Base-by-base conservation (phyloP, 495 filamentous ascomycete genomes). In the Chaetomium cochliodes region DNA sequence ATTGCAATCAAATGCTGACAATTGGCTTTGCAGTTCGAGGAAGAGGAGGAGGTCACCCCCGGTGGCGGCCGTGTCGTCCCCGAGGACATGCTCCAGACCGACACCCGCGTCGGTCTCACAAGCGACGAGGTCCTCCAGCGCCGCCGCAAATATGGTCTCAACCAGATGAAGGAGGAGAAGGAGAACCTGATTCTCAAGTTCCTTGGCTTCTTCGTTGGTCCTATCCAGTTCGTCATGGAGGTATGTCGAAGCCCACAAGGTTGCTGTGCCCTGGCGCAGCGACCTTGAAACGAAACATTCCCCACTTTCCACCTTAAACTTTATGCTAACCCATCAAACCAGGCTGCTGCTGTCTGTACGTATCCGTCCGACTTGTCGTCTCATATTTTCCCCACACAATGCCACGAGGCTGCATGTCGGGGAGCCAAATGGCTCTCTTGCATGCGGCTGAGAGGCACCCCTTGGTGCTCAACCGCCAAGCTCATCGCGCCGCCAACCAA, bases 201-300 rank as follows among this genome's bases (percentile, higher is more conserved):
- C 73, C 74, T 96, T 25, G 80, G 78, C 64, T 94, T 89, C 80
- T 96, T 96, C 79, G 82, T 92, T 68, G 92, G 92, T 66, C 92
- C 92, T 39, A 93, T 96, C 70, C 92, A 96, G 74, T 92, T 92
- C 78, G 92, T 96, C 73, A 96, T 96, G 92, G 90, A 93, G 85
- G 88, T 90, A 80, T 74, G 84, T 76, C 60, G 41, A 60, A 55
- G 57, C 65, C 63, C 52, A 52, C 37, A 39, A 39, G 37, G n/a
- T 39, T 39, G 44, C 41, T 26, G 65, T 64, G 65, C 47, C 59
- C 58, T 51, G 51, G 57, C 64, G 52, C 67, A 61, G 50, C 42
- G 51, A 23, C 22, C 39, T 41, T 61, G 72, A 74, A 74, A 74
- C 72, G 65, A 71, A 73, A 73, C 65, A 64, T 30, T 49, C 67